Evolutionary conservation across 352 stramenopile species (phyloP), one percentile per base, ranked within the genome.

Genomic region (Phytophthora pseudosyringae): DNA sequence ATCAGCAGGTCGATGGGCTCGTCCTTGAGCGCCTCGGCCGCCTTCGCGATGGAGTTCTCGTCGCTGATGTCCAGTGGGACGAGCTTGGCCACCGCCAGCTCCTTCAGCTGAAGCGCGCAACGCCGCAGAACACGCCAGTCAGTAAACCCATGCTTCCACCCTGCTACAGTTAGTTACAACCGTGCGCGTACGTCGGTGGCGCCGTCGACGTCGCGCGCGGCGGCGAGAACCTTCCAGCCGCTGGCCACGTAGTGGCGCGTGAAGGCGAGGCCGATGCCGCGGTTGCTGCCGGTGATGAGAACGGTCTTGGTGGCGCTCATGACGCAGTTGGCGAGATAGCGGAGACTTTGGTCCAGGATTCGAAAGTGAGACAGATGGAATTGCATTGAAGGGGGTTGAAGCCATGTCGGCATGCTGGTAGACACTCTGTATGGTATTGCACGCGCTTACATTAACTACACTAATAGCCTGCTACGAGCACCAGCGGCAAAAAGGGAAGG

Each of bases 251-350:
- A 88, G 54, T 81, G 79, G 51, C 72, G 59, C 15, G 63, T 64
- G 54, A 89, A 80, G 29, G 63, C 63, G 26, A 89, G 68, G 8
- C 82, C 82, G 32, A 91, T 77, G 39, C 80, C 80, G 13, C 82
- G 78, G 58, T 79, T 85, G 46, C 73, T 76, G 44, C 81, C 81
- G 46, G 81, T 87, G 67, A 90, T 88, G 10, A 88, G 64, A 9
- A 88, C 76, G 2, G 75, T 83, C 70, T 83, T 87, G 31, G 65
- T 25, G 32, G 35, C 50, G 18, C 44, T 62, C 64, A 74, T 73
- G 13, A 16, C 21, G 21, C 21, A 21, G 2, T 21, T 21, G 21
- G 21, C 21, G 21, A 21, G 21, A 21, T 21, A 21, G 21, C 21
- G 21, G 21, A 21, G 21, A 21, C 21, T 21, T 21, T 21, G 1